Evolutionary conservation across 805 yeast species (phyloP), one percentile per base, ranked within the genome.

Genomic region (Ogataea philodendri): DNA sequence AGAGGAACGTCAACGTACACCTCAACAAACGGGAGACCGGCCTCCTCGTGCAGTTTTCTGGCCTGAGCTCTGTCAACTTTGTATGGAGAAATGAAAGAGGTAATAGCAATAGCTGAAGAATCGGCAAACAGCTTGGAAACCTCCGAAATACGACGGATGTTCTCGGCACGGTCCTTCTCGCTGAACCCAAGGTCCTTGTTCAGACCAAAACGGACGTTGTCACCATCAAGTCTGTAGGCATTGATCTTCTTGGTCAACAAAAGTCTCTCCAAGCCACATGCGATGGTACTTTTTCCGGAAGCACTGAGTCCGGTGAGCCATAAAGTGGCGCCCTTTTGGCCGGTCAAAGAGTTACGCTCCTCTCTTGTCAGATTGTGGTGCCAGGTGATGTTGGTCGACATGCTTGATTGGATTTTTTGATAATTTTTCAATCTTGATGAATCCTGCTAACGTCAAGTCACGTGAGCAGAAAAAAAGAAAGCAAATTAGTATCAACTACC

Each of bases 371-470:
- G 68, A 56, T 93, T 90, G 50, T 77, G 78, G 67, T 90, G 97
- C 97, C 97, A 90, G 48, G 97, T 88, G 62, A 90, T 87, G 59
- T 90, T 90, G 26, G 96, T 81, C 48, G 96, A 93, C 97, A 90
- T 90, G 49, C 39, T 51, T 11, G 20, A 15, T 20, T 25, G 18
- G 27, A 15, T 19, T 21, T 27, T 32, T 26, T 15, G n/a, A n/a
- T n/a, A n/a, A n/a, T n/a, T n/a, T n/a, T n/a, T n/a, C n/a, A n/a
- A n/a, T n/a, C n/a, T n/a, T n/a, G n/a, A n/a, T n/a, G n/a, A n/a
- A n/a, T n/a, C n/a, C n/a, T n/a, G n/a, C n/a, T n/a, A n/a, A n/a
- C n/a, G n/a, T n/a, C n/a, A 20, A 26, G 15, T 28, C 33, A 30
- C 37, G 31, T 29, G 39, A 35, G 22, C 15, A 16, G 32, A 6